phyloP scores from a whole-genome alignment of 257 asterid genomes.

The Eustoma russellianum region DNA sequence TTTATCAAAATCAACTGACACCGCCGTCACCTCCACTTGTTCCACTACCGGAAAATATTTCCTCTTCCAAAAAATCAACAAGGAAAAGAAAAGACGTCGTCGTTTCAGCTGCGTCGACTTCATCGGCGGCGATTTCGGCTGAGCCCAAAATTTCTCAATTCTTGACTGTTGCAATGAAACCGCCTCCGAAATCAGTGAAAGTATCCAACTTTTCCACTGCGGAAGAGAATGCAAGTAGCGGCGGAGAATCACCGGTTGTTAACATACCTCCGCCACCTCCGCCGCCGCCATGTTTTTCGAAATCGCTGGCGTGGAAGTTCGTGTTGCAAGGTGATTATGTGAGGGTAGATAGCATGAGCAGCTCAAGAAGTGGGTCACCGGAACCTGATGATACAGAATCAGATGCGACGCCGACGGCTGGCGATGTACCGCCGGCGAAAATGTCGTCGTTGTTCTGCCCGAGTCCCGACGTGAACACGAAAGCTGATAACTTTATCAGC shows the following conservation, averaged over 20 bases:
- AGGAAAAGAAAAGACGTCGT: constrained; percentile 41
- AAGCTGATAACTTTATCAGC: constrained; percentile 79
- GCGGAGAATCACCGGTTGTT: constrained; percentile 51
- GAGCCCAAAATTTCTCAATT: constrained; percentile 13
- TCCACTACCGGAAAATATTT: constrained; percentile 35
- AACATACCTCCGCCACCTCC: constrained; percentile 68
- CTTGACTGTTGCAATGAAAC: constrained; percentile 5
- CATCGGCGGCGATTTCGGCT: constrained; percentile 24
- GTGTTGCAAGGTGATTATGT: constrained; percentile 80
- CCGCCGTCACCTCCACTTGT: too few relatives aligned
- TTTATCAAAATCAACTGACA: constrained; percentile 34
- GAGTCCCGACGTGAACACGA: constrained; percentile 81
- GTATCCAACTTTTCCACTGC: constrained; percentile 24
- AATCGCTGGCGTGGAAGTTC: constrained; percentile 63
- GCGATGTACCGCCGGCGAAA: constrained; percentile 40
- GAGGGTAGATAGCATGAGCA: constrained; percentile 48
- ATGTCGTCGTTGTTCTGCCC: constrained; percentile 61
- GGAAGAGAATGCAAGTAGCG: constrained; percentile 45
- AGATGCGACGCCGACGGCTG: constrained; percentile 41
- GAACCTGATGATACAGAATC: constrained; percentile 58
- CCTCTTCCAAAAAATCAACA: constrained; percentile 51
- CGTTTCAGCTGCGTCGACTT: constrained; percentile 18
- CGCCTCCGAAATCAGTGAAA: constrained; percentile 22
- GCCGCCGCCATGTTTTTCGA: constrained; percentile 59
- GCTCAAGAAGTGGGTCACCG: constrained; percentile 71